phyloP scores from a whole-genome alignment of 2,329 filamentous ascomycete genomes.

The Nigrospora sphaerica region DNA sequence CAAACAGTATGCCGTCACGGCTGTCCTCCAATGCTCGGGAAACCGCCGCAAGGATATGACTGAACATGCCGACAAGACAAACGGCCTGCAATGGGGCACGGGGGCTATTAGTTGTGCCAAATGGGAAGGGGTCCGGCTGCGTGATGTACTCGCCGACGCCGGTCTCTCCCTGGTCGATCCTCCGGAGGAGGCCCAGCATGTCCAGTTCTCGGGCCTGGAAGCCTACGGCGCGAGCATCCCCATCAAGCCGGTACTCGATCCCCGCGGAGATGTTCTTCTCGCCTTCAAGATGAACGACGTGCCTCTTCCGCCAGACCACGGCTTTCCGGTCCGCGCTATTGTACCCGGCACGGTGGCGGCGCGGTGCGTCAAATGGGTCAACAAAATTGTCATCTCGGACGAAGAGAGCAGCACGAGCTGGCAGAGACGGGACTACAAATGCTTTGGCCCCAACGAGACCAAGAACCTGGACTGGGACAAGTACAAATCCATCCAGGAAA shows the following conservation, averaged over 20 bases:
- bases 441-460: conserved; percentile 56
- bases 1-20: conserved; percentile 32
- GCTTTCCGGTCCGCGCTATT: conserved; percentile 55
- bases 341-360: conserved; percentile 62
- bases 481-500: conserved; percentile 59
- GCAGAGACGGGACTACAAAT: conserved; percentile 63
- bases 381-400: conserved; percentile 54
- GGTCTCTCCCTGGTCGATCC: conserved; percentile 19
- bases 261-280: conserved; percentile 56
- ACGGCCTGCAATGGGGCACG: conserved; percentile 38
- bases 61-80: conserved; percentile 30
- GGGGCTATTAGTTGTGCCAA: conserved; percentile 38
- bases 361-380: conserved; percentile 63
- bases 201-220: conserved; percentile 47
- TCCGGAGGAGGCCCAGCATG: conserved; percentile 21
- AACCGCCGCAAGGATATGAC: conserved; percentile 39
- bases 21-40: conserved; percentile 40
- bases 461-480: conserved; percentile 53
- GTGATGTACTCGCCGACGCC: conserved; percentile 36
- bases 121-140: conserved; percentile 36
- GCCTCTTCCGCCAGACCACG: conserved; percentile 57
- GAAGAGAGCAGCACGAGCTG: conserved; percentile 61
- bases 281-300: conserved; percentile 63
- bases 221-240: conserved; percentile 57
- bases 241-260: conserved; percentile 49